Percentiles rank a stretch among this genome's conserved stretches.
Conservation (phyloP, 148 eudicot species). For the Rhododendron ferrugineum region DNA sequence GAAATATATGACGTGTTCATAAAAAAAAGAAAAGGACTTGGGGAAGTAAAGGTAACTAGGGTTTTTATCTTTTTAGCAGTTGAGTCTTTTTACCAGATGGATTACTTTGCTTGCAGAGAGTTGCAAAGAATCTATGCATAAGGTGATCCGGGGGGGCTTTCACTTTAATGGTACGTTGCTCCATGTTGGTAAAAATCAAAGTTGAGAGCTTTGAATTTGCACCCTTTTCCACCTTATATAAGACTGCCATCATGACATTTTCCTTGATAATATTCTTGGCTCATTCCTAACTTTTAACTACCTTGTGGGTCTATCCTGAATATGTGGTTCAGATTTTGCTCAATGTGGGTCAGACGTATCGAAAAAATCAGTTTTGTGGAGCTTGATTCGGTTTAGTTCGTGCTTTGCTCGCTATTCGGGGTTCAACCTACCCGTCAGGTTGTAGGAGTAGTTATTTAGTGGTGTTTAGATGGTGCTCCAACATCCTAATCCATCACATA, state of each 20-base stretch:
- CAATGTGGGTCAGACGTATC: background rate
- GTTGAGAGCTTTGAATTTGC: slow-evolving; percentile 12
- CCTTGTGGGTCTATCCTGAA: slow-evolving; percentile 13
- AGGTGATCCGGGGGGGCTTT: slow-evolving; percentile 4
- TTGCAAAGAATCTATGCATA: slow-evolving; percentile 31
- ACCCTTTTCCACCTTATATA: slow-evolving; percentile 2
- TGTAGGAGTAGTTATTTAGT: too few species aligned
- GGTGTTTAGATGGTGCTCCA: too few species aligned
- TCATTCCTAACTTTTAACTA: slow-evolving; percentile 13
- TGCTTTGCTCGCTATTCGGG: background rate
- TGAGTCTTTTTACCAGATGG: slow-evolving; percentile 10
- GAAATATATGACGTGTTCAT: slow-evolving; percentile 11
- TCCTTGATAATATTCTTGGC: slow-evolving; percentile 8
- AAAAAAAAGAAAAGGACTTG: background rate
- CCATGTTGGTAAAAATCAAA: background rate
- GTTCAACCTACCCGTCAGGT: too few species aligned
- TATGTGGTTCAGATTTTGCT: slow-evolving; percentile 12
- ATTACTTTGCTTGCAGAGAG: slow-evolving; percentile 37
- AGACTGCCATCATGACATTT: slow-evolving; percentile 23
- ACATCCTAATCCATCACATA: too few species aligned
- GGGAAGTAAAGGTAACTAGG: slow-evolving; percentile 1
- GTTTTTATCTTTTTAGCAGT: slow-evolving; percentile 15
- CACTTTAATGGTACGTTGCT: slow-evolving; percentile 12
- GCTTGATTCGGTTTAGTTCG: background rate
- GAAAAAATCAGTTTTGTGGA: background rate